These are phyloP conservation scores for Oemleria cerasiformis DNA, from an alignment of 306 rosid genomes.

Conservation along the genomic window DNA sequence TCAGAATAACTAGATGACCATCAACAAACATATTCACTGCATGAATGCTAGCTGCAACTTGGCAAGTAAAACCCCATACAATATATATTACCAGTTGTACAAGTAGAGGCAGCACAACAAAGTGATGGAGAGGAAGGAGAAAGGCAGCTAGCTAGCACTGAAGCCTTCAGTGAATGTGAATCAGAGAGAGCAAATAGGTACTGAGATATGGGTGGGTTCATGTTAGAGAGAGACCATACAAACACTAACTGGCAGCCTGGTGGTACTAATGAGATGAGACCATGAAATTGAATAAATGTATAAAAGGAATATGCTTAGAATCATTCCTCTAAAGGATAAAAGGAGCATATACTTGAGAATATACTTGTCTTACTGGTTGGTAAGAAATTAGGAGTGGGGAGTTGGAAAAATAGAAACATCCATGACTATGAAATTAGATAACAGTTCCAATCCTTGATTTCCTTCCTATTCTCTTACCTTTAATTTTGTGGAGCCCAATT, in stretches of 20 bases:
- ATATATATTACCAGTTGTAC: no score
- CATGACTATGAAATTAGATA: neutral
- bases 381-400: neutral
- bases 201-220: no score
- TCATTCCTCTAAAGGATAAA: neutral
- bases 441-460: neutral
- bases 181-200: no score
- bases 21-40: slow-evolving; percentile 35
- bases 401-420: neutral
- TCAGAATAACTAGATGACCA: slow-evolving; percentile 33
- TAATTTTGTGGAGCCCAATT: neutral
- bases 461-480: neutral
- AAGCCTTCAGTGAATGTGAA: no score
- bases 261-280: no score
- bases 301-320: slow-evolving; percentile 12
- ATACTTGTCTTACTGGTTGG: neutral
- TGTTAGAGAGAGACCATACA: no score
- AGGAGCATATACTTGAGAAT: slow-evolving; percentile 16
- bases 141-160: no score
- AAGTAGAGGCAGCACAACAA: no score
- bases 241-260: no score
- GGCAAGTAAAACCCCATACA: no score
- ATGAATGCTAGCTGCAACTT: neutral
- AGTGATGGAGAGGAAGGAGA: no score
- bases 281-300: neutral